Base-by-base conservation (phyloP, 2,329 filamentous ascomycete genomes). In the Seiridium unicorne region DNA sequence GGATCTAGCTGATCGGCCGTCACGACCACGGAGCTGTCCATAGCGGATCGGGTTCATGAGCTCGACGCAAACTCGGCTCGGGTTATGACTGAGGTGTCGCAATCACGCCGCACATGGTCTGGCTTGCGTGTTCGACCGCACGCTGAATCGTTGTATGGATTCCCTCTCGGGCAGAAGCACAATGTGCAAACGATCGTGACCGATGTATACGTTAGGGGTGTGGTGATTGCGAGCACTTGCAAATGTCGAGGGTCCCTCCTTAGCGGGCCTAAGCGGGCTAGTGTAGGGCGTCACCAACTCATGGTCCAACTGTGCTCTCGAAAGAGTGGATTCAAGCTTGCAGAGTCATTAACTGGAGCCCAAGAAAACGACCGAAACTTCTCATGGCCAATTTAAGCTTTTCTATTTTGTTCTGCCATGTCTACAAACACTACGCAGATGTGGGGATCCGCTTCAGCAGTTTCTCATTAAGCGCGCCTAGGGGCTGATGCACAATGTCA, bases 1-100 rank as follows among this genome's bases (percentile, higher is more conserved):
- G 88, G 87, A 71, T 87, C 84, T 68, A 84, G 78, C 67, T 79
- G 75, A 73, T 86, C 82, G 70, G 85, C 82, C 67, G 74, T 74
- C 74, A 78, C 74, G 72, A 78, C 73, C 64, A 74, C 73, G 70
- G 77, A 73, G 72, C 78, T 76, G 73, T 85, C 82, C 83, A 58
- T 58, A n/a, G 36, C 55, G 34, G 38, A 49, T 40, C 32, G 34
- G 54, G 18, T 42, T 58, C 55, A 51, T 32, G 49, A 53, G 46
- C 55, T 36, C 46, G 55, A 18, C 44, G 13, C 10, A 42, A 26
- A 42, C 55, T 47, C 44, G 44, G 42, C 44, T 11, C 49, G 49
- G 31, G 26, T 44, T 47, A 47, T 10, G 44, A 31, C 35, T 46
- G 35, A 47, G 34, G 49, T 32, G 9, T 26, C 26, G 35, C 47